Evolutionary conservation across 1,139 yeast genomes (phyloP).

Genomic region (Pichia sp.): DNA sequence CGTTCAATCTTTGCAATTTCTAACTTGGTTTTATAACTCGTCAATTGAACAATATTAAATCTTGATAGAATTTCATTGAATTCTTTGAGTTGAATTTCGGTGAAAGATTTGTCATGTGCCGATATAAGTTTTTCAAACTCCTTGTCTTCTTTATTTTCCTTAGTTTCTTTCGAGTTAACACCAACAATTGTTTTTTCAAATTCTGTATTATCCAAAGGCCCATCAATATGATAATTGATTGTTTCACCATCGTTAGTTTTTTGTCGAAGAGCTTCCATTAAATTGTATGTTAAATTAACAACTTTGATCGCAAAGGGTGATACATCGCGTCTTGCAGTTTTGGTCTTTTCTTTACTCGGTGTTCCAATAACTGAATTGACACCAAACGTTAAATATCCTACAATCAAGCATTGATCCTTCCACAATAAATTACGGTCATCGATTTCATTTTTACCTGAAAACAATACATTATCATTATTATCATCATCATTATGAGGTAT

Average conservation of each 20-base stretch:
- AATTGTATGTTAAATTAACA: slow-evolving; percentile 11
- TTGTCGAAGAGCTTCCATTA: slow-evolving; percentile 17
- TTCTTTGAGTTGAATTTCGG: not conserved
- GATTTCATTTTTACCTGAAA: not conserved
- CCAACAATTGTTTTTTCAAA: slow-evolving; percentile 4
- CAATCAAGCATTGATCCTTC: slow-evolving; percentile 2
- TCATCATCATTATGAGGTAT: not conserved
- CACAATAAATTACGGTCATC: not conserved
- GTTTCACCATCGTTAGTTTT: slow-evolving; percentile 11
- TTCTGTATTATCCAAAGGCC: slow-evolving; percentile 6
- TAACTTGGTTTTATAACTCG: not conserved
- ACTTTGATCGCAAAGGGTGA: slow-evolving; percentile 26
- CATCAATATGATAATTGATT: slow-evolving; percentile 5
- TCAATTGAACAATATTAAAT: not conserved
- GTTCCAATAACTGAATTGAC: slow-evolving; percentile 7
- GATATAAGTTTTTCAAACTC: slow-evolving; percentile 13
- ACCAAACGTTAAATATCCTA: slow-evolving; percentile 7
- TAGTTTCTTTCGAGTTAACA: slow-evolving; percentile 12
- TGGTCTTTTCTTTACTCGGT: slow-evolving; percentile 24
- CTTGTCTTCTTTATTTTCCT: slow-evolving; percentile 16
- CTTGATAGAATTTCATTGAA: slow-evolving; percentile 11
- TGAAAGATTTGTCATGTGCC: slow-evolving; percentile 13
- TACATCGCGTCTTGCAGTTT: slow-evolving; percentile 31
- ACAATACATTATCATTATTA: not conserved
- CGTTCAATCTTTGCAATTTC: not conserved